A percentile compares a stretch with the other conserved stretches of the same genome.
These are phyloP conservation scores for Talaromyces adpressus DNA, from an alignment of 495 filamentous ascomycete species.

Conservation along the genomic window DNA sequence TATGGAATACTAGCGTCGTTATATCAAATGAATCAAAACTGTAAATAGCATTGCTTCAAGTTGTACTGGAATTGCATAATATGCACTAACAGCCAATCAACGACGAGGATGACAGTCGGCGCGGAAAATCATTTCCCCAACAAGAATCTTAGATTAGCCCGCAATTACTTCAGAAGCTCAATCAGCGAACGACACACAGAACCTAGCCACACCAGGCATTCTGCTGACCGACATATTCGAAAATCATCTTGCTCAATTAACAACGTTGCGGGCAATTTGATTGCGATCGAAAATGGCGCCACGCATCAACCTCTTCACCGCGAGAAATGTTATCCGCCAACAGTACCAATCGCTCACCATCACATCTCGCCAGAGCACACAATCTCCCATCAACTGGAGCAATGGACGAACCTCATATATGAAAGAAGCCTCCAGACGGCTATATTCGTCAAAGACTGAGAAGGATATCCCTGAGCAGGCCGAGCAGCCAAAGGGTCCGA, in stretches of 20 bases:
- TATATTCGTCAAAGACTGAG: constrained; percentile 35
- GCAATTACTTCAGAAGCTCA: background rate
- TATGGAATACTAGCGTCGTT: background rate
- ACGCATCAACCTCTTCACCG: constrained; percentile 31
- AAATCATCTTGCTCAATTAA: background rate
- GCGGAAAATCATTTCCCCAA: constrained; percentile 18
- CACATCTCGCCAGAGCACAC: constrained; percentile 18
- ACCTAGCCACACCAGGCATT: background rate
- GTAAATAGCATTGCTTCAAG: background rate
- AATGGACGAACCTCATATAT: background rate
- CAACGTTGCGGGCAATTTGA: background rate
- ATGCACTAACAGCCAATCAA: background rate
- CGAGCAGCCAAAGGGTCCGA: constrained; percentile 37
- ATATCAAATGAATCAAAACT: background rate
- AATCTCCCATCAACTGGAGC: constrained; percentile 14
- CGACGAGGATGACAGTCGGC: background rate
- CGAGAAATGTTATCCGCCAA: constrained; percentile 28
- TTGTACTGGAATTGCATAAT: background rate
- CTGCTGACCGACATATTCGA: background rate
- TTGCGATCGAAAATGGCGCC: constrained; percentile 24
- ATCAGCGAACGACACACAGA: background rate
- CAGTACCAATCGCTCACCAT: constrained; percentile 16
- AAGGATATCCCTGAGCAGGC: constrained; percentile 31
- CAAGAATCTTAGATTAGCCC: constrained; percentile 12
- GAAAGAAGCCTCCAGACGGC: constrained; percentile 19